Conservation (phyloP, 352 stramenopile genomes). For the Globisporangium acanthophoron region DNA sequence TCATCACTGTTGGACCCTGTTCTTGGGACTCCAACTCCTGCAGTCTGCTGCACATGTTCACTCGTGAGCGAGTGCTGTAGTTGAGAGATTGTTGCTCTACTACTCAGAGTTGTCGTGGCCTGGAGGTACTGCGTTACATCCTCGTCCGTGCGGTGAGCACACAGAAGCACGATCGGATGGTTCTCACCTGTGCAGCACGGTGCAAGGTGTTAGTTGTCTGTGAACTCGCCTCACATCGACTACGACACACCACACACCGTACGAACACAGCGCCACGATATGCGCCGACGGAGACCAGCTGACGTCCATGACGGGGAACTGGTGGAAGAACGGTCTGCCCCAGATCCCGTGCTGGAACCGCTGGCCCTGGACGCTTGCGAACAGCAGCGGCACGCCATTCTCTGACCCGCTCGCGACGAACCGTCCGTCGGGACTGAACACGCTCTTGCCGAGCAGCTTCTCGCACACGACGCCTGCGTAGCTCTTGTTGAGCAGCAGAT, state of each 20-base stretch:
- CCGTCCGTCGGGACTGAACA: conserved; percentile 62
- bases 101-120: neutral
- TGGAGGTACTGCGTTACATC: conserved; percentile 18
- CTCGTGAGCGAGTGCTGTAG: neutral
- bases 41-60: neutral
- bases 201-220: neutral
- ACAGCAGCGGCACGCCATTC: conserved; percentile 50
- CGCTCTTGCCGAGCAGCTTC: conserved; percentile 36
- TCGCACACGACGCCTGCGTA: conserved; percentile 49
- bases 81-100: neutral
- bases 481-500: conserved; percentile 65
- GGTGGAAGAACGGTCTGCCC: conserved; percentile 51
- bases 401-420: conserved; percentile 58
- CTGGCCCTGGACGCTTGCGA: conserved; percentile 45
- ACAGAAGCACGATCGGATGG: conserved; percentile 59
- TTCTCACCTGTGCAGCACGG: conserved; percentile 27
- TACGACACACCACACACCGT: conserved; percentile 21
- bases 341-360: conserved; percentile 40
- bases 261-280: conserved; percentile 57
- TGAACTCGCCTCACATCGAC: neutral
- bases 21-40: neutral
- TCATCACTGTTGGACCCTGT: conserved; percentile 10
- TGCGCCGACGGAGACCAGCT: conserved; percentile 57
- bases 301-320: conserved; percentile 43
- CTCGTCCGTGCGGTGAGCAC: conserved; percentile 37